Evolutionary conservation across 73 alveolate species (phyloP).

Genomic region (Paramecium caudatum): DNA sequence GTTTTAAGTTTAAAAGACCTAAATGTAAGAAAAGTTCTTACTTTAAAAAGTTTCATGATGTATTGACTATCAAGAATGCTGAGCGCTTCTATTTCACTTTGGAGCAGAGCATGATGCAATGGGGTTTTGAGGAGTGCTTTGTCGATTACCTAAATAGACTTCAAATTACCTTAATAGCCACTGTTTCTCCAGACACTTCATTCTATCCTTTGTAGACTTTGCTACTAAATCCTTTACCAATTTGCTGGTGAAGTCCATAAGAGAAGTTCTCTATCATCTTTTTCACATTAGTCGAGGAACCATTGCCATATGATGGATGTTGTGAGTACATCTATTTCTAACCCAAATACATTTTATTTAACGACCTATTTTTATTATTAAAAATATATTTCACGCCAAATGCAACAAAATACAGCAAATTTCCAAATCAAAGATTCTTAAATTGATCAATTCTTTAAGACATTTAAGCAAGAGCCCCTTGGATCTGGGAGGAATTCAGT

Average conservation of each 20-base stretch:
- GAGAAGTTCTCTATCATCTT: conserved; percentile 74
- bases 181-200: conserved; percentile 76
- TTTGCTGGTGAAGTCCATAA: conserved; percentile 62
- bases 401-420: not conserved
- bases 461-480: not conserved
- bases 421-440: conserved; percentile 2
- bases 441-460: not conserved
- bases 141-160: conserved; percentile 70
- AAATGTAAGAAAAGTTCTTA: not conserved
- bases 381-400: conserved; percentile 42
- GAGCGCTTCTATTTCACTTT: conserved; percentile 58
- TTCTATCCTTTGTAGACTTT: conserved; percentile 75
- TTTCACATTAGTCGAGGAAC: conserved; percentile 28
- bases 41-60: conserved; percentile 56
- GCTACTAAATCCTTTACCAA: conserved; percentile 74
- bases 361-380: conserved; percentile 58
- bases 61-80: conserved; percentile 42
- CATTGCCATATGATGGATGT: conserved; percentile 43
- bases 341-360: conserved; percentile 55
- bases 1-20: conserved; percentile 72
- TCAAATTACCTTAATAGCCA: conserved; percentile 71
- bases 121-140: conserved; percentile 58
- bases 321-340: conserved; percentile 46
- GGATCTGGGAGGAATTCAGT: not conserved
- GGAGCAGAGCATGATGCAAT: conserved; percentile 57